Evolutionary conservation across 768 basidiomycete genomes (phyloP).

Genomic region (Lenzites betulinus): DNA sequence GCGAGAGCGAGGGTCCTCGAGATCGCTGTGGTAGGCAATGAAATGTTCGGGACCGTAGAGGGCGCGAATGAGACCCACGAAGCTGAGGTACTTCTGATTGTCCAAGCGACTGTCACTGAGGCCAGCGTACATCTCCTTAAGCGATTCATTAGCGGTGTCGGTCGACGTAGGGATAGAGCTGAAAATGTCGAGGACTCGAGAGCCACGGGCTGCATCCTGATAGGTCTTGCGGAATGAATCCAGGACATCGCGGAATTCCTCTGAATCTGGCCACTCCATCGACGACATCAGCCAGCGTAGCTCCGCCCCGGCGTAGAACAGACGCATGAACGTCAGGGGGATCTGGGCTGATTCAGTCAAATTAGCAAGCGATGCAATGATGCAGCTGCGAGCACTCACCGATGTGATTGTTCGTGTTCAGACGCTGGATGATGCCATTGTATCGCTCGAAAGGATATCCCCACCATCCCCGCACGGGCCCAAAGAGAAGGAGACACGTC

Average conservation of each 20-base stretch:
- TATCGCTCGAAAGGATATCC: slow-evolving; percentile 35
- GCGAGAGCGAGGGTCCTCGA: no score
- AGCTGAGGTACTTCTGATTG: no score
- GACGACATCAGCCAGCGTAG: neutral
- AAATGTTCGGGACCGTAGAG: no score
- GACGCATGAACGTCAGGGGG: neutral
- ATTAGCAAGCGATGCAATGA: neutral
- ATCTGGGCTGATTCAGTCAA: neutral
- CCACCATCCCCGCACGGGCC: slow-evolving; percentile 31
- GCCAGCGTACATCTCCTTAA: no score
- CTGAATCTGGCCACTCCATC: neutral
- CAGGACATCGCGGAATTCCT: neutral
- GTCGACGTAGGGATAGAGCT: no score
- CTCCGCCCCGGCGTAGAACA: neutral
- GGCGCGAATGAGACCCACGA: no score
- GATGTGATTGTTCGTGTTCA: slow-evolving; percentile 28
- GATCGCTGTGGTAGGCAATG: no score
- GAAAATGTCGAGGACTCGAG: no score
- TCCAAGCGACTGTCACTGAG: no score
- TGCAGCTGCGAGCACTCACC: neutral
- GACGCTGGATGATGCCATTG: slow-evolving; percentile 28
- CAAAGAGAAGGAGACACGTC: slow-evolving; percentile 29
- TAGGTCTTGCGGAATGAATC: no score
- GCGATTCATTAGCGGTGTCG: no score
- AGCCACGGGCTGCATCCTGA: no score